These are phyloP conservation scores for Cordyceps pruinosa DNA, from an alignment of 2,329 filamentous ascomycete species.

Conservation along the genomic window DNA sequence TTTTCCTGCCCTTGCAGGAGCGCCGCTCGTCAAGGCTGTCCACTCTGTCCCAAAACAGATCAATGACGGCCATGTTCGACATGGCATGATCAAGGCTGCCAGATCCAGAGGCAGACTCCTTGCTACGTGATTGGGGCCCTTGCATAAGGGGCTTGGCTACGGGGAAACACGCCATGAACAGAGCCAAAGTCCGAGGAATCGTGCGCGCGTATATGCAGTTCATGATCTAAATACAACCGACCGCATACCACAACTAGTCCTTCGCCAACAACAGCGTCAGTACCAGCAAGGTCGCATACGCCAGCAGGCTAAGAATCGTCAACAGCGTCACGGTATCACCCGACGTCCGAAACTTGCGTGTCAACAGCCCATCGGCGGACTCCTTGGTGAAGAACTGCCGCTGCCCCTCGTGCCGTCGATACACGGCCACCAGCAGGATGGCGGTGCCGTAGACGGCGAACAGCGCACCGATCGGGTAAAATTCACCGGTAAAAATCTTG, in stretches of 20 bases:
- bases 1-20: background rate
- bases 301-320: constrained; percentile 48
- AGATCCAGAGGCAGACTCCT: background rate
- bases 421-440: constrained; percentile 74
- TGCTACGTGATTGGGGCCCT: background rate
- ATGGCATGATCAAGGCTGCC: background rate
- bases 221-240: background rate
- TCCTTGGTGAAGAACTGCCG: constrained; percentile 73
- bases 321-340: constrained; percentile 56
- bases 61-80: background rate
- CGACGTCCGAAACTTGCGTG: constrained; percentile 55
- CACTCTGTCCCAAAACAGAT: constrained; percentile 3
- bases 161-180: background rate
- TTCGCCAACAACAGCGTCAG: constrained; percentile 42
- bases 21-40: background rate
- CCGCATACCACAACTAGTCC: background rate
- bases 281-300: constrained; percentile 51
- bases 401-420: constrained; percentile 86
- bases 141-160: background rate
- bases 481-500: constrained; percentile 90
- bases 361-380: constrained; percentile 26
- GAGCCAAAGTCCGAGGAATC: background rate
- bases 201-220: background rate
- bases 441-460: constrained; percentile 88
- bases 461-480: constrained; percentile 93